Conservation (phyloP, 1,139 yeast genomes). For the Pneumocystis murina region DNA sequence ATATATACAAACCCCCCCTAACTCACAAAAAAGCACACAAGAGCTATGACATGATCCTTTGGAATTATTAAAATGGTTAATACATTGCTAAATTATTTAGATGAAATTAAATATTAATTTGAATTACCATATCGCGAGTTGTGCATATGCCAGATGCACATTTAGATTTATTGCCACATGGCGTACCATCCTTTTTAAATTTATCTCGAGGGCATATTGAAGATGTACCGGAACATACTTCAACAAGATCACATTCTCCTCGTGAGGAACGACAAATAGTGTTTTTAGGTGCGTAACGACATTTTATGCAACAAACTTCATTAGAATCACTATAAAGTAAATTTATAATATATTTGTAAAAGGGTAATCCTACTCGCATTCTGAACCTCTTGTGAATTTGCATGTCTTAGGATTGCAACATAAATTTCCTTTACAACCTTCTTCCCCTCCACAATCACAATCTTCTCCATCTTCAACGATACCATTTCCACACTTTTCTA, state of each 20-base stretch:
- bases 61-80: conserved; percentile 12
- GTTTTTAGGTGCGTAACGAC: conserved; percentile 22
- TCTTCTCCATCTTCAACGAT: conserved; percentile 30
- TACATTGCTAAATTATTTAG: conserved; percentile 18
- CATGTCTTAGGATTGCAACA: conserved; percentile 29
- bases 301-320: conserved; percentile 25
- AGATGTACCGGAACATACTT: conserved; percentile 26
- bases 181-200: conserved; percentile 20
- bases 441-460: conserved; percentile 29
- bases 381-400: conserved; percentile 23
- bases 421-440: conserved; percentile 23
- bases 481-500: conserved; percentile 28
- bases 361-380: conserved; percentile 20
- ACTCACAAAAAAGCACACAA: conserved; percentile 18
- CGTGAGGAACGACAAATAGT: conserved; percentile 24
- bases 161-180: conserved; percentile 19
- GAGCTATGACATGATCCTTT: conserved; percentile 16
- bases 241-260: conserved; percentile 28
- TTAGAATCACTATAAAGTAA: conserved; percentile 18
- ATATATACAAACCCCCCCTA: conserved; percentile 15
- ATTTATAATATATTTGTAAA: not conserved
- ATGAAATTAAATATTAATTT: not conserved
- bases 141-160: conserved; percentile 29
- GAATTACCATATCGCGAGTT: conserved; percentile 20
- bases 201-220: conserved; percentile 24